phyloP scores from a whole-genome alignment of 352 stramenopile species.

The Aphanomyces cochlioides region DNA sequence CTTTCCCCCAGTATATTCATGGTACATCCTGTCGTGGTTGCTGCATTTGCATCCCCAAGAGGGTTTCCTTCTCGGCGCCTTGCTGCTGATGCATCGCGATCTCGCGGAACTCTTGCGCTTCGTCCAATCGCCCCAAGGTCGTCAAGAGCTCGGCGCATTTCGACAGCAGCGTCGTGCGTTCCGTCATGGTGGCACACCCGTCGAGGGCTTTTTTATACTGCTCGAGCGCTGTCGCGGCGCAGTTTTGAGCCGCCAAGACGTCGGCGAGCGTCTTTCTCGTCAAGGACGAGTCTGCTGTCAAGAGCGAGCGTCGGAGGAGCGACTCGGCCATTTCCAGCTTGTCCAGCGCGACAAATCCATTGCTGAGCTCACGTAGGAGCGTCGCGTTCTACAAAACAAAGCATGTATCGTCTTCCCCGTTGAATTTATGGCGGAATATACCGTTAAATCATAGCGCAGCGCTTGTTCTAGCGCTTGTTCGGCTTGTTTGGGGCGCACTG shows the following conservation, averaged over 20 bases:
- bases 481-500: slow-evolving; percentile 30
- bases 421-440: background rate
- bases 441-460: slow-evolving; percentile 42
- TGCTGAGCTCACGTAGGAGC: slow-evolving; percentile 76
- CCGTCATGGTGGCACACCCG: slow-evolving; percentile 36
- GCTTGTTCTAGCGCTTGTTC: slow-evolving; percentile 58
- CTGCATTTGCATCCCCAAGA: background rate
- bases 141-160: slow-evolving; percentile 59
- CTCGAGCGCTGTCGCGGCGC: slow-evolving; percentile 59
- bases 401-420: background rate
- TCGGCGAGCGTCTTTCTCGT: slow-evolving; percentile 75
- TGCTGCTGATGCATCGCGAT: slow-evolving; percentile 43
- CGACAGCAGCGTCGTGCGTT: slow-evolving; percentile 52
- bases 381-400: slow-evolving; percentile 47
- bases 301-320: slow-evolving; percentile 59
- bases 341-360: slow-evolving; percentile 70
- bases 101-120: slow-evolving; percentile 55
- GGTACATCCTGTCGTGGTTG: too few relatives aligned
- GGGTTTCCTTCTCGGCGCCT: slow-evolving; percentile 18
- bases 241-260: slow-evolving; percentile 74
- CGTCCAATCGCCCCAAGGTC: slow-evolving; percentile 65
- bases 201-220: slow-evolving; percentile 66
- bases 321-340: slow-evolving; percentile 66
- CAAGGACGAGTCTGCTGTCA: slow-evolving; percentile 65
- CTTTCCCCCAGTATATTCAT: too few relatives aligned